phyloP scores from a whole-genome alignment of 176 grass and related monocot genomes.

The Carex littledalei region DNA sequence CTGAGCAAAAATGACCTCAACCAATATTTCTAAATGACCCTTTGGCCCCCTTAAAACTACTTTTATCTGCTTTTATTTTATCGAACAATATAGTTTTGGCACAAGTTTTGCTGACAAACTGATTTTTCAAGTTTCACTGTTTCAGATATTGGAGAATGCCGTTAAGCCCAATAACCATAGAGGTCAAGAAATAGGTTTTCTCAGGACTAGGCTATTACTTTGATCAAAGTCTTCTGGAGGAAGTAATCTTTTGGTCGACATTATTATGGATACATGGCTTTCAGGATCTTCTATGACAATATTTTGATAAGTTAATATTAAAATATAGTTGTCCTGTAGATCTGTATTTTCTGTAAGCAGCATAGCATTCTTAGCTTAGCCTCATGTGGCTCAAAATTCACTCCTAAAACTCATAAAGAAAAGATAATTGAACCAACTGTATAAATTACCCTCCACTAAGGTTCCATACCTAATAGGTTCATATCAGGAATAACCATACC shows the following conservation, averaged over 20 bases:
- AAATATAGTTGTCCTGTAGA: background rate
- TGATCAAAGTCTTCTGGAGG: background rate
- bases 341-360: background rate
- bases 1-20: background rate
- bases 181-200: background rate
- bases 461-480: background rate
- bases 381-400: background rate
- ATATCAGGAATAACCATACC: background rate
- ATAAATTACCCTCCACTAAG: background rate
- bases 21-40: no score
- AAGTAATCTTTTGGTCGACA: background rate
- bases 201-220: background rate
- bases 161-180: background rate
- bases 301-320: background rate
- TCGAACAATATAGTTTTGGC: background rate
- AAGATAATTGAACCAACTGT: background rate
- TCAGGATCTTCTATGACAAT: background rate
- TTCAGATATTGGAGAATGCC: background rate
- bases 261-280: background rate
- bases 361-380: background rate
- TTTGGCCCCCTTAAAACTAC: background rate
- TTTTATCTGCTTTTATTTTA: background rate
- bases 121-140: background rate
- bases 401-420: background rate
- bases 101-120: background rate